A percentile compares a stretch with the other conserved stretches of the same genome.
Evolutionary conservation across 352 stramenopile species (phyloP).

Genomic region (Thraustochytrium striatum): DNA sequence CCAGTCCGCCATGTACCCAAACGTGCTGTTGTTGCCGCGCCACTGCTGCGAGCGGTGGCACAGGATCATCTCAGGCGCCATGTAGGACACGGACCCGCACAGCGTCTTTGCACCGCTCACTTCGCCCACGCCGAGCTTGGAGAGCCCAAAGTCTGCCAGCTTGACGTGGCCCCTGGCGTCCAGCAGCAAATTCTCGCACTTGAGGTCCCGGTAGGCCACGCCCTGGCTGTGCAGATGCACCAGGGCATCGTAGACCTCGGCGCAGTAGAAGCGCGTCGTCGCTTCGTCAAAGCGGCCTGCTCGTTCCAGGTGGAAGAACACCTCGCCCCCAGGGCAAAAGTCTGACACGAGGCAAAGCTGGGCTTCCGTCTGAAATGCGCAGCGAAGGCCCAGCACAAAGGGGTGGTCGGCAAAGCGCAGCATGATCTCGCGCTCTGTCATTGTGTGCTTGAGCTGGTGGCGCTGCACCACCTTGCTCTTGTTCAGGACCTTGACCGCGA

Average conservation of each 20-base stretch:
- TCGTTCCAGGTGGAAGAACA: slow-evolving; percentile 79
- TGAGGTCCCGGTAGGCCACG: slow-evolving; percentile 72
- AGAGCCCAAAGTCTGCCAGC: slow-evolving; percentile 71
- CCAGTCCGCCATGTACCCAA: slow-evolving; percentile 84
- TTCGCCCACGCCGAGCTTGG: slow-evolving; percentile 68
- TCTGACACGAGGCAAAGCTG: slow-evolving; percentile 56
- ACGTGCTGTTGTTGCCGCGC: slow-evolving; percentile 68
- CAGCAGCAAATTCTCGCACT: slow-evolving; percentile 57
- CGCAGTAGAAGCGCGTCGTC: slow-evolving; percentile 80
- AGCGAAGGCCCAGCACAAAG: slow-evolving; percentile 3
- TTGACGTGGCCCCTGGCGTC: slow-evolving; percentile 57
- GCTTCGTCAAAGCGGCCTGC: slow-evolving; percentile 77
- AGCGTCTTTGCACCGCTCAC: slow-evolving; percentile 73
- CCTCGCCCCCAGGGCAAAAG: slow-evolving; percentile 79
- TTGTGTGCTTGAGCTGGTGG: slow-evolving; percentile 97
- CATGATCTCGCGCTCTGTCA: slow-evolving; percentile 91
- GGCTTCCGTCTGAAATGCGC: slow-evolving; percentile 26
- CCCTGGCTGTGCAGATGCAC: slow-evolving; percentile 77
- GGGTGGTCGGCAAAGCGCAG: slow-evolving; percentile 83
- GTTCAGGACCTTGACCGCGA: slow-evolving; percentile 95
- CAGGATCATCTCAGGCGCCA: slow-evolving; percentile 58
- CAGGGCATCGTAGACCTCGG: slow-evolving; percentile 76
- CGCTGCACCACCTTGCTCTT: slow-evolving; percentile 98
- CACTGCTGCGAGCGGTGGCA: slow-evolving; percentile 61
- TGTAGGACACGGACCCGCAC: slow-evolving; percentile 58